Evolutionary conservation across 495 filamentous ascomycete genomes (phyloP).

Genomic region (Trichoderma erinaceum): DNA sequence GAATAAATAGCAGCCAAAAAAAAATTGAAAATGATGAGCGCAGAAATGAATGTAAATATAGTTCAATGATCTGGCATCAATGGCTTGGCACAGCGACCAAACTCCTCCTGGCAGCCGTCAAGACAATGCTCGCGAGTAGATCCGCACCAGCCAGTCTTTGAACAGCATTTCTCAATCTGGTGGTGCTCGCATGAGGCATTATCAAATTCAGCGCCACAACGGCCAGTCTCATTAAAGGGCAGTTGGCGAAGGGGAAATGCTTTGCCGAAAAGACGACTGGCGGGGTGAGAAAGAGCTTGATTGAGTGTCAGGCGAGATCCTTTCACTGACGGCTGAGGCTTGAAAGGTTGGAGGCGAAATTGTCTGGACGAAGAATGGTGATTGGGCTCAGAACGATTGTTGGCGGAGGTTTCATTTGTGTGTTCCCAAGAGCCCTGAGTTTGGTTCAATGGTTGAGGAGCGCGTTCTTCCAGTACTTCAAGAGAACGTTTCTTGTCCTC

Average conservation of each 20-base stretch:
- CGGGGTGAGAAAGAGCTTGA: neutral
- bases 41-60: neutral
- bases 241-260: neutral
- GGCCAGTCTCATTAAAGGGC: neutral
- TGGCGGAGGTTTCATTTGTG: neutral
- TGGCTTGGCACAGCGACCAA: neutral
- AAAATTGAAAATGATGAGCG: too few relatives aligned
- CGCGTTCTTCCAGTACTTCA: neutral
- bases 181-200: neutral
- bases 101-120: neutral
- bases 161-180: neutral
- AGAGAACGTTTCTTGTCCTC: neutral
- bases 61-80: neutral
- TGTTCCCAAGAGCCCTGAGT: neutral
- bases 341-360: neutral
- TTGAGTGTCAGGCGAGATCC: neutral
- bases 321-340: neutral
- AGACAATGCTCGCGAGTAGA: neutral
- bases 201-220: neutral
- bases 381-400: neutral
- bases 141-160: constrained; percentile 13
- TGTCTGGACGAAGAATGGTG: neutral
- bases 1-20: too few relatives aligned
- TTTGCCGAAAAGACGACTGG: neutral
- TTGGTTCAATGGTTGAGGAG: neutral